phyloP scores from a whole-genome alignment of 768 basidiomycete species.

The Trametes coccinea region DNA sequence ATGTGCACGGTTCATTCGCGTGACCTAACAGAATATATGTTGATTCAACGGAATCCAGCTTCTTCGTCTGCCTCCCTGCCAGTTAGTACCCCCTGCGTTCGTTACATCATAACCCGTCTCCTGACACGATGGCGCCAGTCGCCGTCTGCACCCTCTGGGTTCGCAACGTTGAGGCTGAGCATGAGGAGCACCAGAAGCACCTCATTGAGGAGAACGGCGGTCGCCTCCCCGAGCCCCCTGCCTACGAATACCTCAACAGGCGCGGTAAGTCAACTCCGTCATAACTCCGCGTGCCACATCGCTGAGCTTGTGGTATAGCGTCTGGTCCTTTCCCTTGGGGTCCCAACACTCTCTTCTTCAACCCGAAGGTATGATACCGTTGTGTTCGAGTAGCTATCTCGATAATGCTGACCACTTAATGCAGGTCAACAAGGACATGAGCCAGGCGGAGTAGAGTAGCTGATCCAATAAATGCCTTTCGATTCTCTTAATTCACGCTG shows the following conservation, averaged over 20 bases:
- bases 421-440: constrained; percentile 69
- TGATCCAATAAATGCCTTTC: constrained; percentile 10
- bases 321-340: constrained; percentile 87
- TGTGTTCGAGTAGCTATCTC: not conserved
- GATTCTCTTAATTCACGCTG: too few species aligned
- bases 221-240: constrained; percentile 65
- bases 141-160: constrained; percentile 44
- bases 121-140: constrained; percentile 19
- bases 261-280: constrained; percentile 36
- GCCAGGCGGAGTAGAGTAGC: constrained; percentile 29
- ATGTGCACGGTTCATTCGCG: constrained; percentile 22
- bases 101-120: not conserved
- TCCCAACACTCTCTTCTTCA: constrained; percentile 80
- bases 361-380: constrained; percentile 51
- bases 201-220: constrained; percentile 73
- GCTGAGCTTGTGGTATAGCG: constrained; percentile 8
- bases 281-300: not conserved
- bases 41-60: constrained; percentile 42
- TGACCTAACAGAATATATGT: not conserved
- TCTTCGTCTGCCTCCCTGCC: constrained; percentile 72
- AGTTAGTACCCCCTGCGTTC: constrained; percentile 47
- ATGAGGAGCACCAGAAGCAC: constrained; percentile 70
- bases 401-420: not conserved
- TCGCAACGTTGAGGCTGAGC: constrained; percentile 57
- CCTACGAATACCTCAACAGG: constrained; percentile 78